Evolutionary conservation across 148 eudicot genomes (phyloP).

Genomic region (Vaccinium vitisidaea): DNA sequence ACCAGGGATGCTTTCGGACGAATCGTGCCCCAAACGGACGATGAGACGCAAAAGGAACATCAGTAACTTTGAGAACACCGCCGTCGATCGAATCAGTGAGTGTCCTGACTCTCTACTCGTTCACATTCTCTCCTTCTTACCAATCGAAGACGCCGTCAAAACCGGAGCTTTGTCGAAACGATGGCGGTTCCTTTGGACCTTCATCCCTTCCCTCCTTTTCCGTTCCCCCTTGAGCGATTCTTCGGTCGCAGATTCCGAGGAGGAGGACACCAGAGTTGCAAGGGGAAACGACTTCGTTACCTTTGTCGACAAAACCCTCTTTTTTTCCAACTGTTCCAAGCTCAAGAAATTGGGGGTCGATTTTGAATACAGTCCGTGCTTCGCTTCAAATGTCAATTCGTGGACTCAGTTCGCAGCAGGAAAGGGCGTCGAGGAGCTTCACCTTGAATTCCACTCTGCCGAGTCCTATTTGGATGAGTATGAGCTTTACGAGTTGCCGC

Average conservation of each 20-base stretch:
- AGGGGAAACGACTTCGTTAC: background rate
- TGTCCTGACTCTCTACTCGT: background rate
- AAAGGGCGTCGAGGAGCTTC: background rate
- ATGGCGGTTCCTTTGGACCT: conserved; percentile 1
- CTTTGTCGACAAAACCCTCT: background rate
- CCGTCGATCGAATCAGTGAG: background rate
- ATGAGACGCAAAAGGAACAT: background rate
- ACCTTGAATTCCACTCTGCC: background rate
- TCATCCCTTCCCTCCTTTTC: background rate
- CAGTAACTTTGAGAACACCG: background rate
- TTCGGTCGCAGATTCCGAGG: background rate
- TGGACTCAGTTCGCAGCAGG: background rate
- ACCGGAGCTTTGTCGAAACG: background rate
- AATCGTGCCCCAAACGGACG: background rate
- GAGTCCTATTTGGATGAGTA: background rate
- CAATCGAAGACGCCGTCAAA: background rate
- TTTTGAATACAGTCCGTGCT: background rate
- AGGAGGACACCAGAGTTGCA: no score
- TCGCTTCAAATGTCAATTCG: background rate
- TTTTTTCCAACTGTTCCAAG: background rate
- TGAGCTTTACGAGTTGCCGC: conserved; percentile 5
- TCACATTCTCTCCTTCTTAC: conserved; percentile 1
- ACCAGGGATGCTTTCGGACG: background rate
- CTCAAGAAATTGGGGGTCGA: background rate
- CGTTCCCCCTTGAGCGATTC: background rate